Evolutionary conservation across 768 basidiomycete species (phyloP).

Genomic region (Leccinellum rugosiceps): DNA sequence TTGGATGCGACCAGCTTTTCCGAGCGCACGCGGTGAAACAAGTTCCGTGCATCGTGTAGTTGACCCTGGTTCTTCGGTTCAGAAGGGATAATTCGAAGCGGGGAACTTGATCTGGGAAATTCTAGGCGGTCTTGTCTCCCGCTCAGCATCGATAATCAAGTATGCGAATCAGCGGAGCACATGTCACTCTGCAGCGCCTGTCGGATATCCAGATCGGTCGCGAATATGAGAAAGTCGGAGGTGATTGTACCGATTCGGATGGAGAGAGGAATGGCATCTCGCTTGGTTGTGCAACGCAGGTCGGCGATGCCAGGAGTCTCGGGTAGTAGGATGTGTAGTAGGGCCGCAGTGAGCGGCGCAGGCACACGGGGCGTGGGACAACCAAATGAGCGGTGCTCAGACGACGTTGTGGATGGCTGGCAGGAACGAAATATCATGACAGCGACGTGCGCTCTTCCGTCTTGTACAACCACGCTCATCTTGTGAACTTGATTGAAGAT

Average conservation of each 20-base stretch:
- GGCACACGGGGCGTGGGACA: slow-evolving; percentile 1
- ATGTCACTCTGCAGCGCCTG: background rate
- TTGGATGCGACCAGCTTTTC: background rate
- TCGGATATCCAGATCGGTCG: background rate
- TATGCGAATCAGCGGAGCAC: background rate
- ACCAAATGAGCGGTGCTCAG: background rate
- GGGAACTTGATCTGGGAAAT: background rate
- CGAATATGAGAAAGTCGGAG: background rate
- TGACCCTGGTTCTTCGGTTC: background rate
- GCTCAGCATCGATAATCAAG: background rate
- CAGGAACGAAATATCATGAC: background rate
- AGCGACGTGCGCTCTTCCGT: background rate
- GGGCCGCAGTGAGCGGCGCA: background rate
- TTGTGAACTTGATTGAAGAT: background rate
- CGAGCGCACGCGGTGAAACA: background rate
- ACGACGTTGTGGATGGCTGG: background rate
- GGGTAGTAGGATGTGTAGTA: background rate
- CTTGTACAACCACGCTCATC: background rate
- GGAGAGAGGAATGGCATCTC: background rate
- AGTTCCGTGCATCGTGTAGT: background rate
- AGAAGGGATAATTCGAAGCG: background rate
- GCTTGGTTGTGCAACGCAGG: background rate
- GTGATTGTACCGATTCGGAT: background rate
- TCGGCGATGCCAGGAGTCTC: background rate
- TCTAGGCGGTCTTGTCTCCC: background rate